Evolutionary conservation across 129 eudicot species (phyloP).

Genomic region (Apium graveolens): DNA sequence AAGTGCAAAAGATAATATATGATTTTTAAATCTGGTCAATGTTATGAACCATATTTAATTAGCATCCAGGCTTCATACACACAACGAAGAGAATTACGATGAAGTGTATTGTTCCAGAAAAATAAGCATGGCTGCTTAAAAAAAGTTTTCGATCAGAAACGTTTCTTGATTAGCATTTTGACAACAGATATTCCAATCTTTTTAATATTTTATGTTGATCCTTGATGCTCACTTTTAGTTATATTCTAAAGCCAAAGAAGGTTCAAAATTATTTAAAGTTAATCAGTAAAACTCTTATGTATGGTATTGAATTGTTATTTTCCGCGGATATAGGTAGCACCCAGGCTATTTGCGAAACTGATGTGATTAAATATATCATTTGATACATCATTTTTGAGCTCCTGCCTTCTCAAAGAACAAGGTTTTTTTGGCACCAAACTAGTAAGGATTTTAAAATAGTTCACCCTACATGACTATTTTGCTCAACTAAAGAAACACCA

Average conservation of each 20-base stretch:
- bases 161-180: slow-evolving; percentile 83
- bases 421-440: too few relatives aligned
- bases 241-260: not conserved
- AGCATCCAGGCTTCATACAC: slow-evolving; percentile 21
- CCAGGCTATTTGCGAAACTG: too few relatives aligned
- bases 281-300: too few relatives aligned
- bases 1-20: not conserved
- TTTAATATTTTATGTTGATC: slow-evolving; percentile 62
- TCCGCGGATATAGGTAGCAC: too few relatives aligned
- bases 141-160: slow-evolving; percentile 79
- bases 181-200: slow-evolving; percentile 80
- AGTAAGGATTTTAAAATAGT: too few relatives aligned
- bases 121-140: slow-evolving; percentile 84
- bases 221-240: slow-evolving; percentile 16
- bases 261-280: not conserved
- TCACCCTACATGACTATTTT: too few relatives aligned
- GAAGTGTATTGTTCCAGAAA: slow-evolving; percentile 94
- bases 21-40: not conserved
- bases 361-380: too few relatives aligned
- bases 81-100: slow-evolving; percentile 28
- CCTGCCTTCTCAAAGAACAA: too few relatives aligned
- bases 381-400: too few relatives aligned
- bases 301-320: too few relatives aligned
- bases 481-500: too few relatives aligned
- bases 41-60: not conserved